Conservation (phyloP, 345 rosid species). For the Kernera saxatilis region DNA sequence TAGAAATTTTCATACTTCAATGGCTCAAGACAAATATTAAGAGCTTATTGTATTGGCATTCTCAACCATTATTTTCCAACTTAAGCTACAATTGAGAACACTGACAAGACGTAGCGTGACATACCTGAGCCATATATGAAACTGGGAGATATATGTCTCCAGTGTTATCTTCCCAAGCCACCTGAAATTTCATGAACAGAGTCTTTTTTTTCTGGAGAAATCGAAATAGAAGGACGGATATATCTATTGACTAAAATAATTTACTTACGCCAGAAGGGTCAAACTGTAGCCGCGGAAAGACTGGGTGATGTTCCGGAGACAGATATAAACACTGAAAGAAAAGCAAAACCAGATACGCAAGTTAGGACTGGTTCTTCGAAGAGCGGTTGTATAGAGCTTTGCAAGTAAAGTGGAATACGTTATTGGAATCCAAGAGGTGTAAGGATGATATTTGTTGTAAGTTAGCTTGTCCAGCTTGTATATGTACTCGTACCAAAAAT, state of each 20-base stretch:
- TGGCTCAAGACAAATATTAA: neutral
- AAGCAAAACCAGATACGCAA: neutral
- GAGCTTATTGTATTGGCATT: neutral
- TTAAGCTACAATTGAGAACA: neutral
- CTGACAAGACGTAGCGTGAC: constrained; percentile 6
- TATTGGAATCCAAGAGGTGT: constrained; percentile 98
- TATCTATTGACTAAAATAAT: neutral
- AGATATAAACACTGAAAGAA: constrained; percentile 72
- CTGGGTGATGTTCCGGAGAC: constrained; percentile 85
- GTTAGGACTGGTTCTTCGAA: neutral
- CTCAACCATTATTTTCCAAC: neutral
- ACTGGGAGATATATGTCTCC: constrained; percentile 87
- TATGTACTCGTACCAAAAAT: constrained; percentile 75
- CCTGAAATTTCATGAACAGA: constrained; percentile 31
- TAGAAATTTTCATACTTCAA: neutral
- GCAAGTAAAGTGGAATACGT: constrained; percentile 52
- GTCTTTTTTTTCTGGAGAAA: neutral
- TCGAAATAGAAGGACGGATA: neutral
- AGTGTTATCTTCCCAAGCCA: constrained; percentile 93
- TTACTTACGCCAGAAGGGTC: constrained; percentile 89
- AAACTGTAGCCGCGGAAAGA: constrained; percentile 77
- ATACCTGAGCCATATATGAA: constrained; percentile 98
- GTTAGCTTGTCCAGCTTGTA: constrained; percentile 90
- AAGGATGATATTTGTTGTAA: constrained; percentile 97
- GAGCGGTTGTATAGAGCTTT: neutral